Percentiles rank a stretch among this genome's conserved stretches.
phyloP scores from a whole-genome alignment of 768 basidiomycete genomes.

The Boletus vinaceobasis region DNA sequence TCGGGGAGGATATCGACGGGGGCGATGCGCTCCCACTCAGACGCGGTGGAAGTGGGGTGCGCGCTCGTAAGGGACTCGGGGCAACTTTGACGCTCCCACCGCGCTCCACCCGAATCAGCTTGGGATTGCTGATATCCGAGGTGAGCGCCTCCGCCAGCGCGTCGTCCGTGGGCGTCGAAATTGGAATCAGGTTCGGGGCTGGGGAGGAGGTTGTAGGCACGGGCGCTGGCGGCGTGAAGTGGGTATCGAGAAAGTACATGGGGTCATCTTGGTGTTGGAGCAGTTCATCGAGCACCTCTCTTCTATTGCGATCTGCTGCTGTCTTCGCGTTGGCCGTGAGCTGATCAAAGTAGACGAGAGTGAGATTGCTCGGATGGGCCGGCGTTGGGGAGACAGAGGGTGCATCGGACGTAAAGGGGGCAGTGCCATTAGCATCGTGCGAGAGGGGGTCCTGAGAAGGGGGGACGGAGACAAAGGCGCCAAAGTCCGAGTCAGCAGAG shows the following conservation, averaged over 20 bases:
- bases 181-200: conserved; percentile 31
- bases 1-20: conserved; percentile 20
- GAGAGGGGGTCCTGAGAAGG: conserved; percentile 47
- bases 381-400: background rate
- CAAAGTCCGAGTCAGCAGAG: conserved; percentile 52
- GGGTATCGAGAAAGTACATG: conserved; percentile 50
- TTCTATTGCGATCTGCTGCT: conserved; percentile 50
- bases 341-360: conserved; percentile 55
- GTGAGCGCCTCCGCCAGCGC: conserved; percentile 38
- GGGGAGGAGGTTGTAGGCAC: conserved; percentile 12
- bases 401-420: background rate
- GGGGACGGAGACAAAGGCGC: conserved; percentile 58
- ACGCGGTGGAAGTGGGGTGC: conserved; percentile 19
- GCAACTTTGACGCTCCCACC: conserved; percentile 14
- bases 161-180: conserved; percentile 34
- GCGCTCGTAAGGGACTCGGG: conserved; percentile 6
- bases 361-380: conserved; percentile 17
- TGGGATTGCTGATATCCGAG: conserved; percentile 24
- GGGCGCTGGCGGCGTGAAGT: conserved; percentile 3
- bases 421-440: background rate
- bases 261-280: conserved; percentile 68
- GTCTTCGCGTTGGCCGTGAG: conserved; percentile 57
- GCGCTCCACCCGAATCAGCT: background rate
- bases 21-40: conserved; percentile 24
- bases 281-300: conserved; percentile 59